These are phyloP conservation scores for Rhodomyrtus tomentosa DNA, from an alignment of 345 rosid genomes.

Conservation along the genomic window DNA sequence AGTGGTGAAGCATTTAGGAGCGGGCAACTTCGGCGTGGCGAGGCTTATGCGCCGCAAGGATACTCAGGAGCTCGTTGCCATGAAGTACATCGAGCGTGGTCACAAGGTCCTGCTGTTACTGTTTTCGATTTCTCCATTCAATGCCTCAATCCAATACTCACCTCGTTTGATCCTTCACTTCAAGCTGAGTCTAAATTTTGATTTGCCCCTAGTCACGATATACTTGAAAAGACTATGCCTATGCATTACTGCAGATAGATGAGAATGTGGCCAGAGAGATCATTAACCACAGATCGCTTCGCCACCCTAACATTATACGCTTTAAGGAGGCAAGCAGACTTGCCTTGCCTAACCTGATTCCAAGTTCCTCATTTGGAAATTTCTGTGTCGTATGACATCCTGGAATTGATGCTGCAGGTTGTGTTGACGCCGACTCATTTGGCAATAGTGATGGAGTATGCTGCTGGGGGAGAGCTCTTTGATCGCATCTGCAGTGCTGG, in stretches of 20 bases:
- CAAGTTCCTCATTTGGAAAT: neutral
- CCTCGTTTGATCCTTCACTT: neutral
- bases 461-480: slow-evolving; percentile 91
- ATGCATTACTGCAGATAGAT: slow-evolving; percentile 44
- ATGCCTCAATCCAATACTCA: neutral
- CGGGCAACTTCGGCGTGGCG: slow-evolving; percentile 88
- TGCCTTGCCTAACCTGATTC: neutral
- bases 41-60: slow-evolving; percentile 72
- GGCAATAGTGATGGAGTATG: slow-evolving; percentile 89
- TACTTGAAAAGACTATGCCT: neutral
- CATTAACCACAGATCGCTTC: slow-evolving; percentile 84
- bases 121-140: neutral
- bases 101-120: slow-evolving; percentile 37
- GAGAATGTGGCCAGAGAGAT: slow-evolving; percentile 96
- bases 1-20: slow-evolving; percentile 71
- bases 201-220: neutral
- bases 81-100: slow-evolving; percentile 91
- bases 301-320: slow-evolving; percentile 84
- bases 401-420: slow-evolving; percentile 26
- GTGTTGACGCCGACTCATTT: slow-evolving; percentile 80
- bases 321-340: slow-evolving; percentile 57
- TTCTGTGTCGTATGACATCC: neutral
- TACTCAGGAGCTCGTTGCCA: slow-evolving; percentile 78
- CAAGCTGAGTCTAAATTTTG: neutral
- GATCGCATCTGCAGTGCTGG: slow-evolving; percentile 82